Percentiles rank a stretch among this genome's conserved stretches.
phyloP scores from a whole-genome alignment of 2,329 filamentous ascomycete species.

The Clonostachys byssicola region DNA sequence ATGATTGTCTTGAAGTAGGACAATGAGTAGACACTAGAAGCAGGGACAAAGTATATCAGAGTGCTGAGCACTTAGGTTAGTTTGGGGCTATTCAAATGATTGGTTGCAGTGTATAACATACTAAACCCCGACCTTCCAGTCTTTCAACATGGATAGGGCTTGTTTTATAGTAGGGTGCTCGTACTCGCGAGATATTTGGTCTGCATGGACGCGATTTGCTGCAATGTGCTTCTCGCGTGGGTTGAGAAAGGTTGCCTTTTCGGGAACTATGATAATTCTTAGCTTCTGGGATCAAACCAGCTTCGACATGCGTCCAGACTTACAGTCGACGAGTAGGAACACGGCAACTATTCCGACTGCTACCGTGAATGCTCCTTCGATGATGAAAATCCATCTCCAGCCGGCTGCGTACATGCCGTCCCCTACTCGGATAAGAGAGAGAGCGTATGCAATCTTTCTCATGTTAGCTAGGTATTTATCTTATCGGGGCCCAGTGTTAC shows the following conservation, averaged over 20 bases:
- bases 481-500: not conserved
- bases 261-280: not conserved
- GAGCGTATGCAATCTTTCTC: not conserved
- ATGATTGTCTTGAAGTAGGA: not conserved
- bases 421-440: not conserved
- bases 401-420: not conserved
- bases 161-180: not conserved
- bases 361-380: constrained; percentile 14
- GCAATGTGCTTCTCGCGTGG: not conserved
- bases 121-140: not conserved
- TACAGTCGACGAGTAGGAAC: constrained; percentile 8
- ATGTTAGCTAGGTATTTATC: not conserved
- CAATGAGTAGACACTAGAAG: not conserved
- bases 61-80: not conserved
- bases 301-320: not conserved
- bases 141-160: not conserved
- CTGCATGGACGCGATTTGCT: not conserved
- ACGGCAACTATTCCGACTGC: constrained; percentile 8
- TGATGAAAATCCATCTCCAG: constrained; percentile 17
- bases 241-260: not conserved
- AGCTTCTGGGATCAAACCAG: not conserved
- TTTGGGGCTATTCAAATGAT: not conserved
- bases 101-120: not conserved
- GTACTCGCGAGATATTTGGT: not conserved
- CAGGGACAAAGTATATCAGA: not conserved